A percentile compares a stretch with the other conserved stretches of the same genome.
Evolutionary conservation across 2,329 filamentous ascomycete species (phyloP).

Genomic region (Dryadomyces sulphureus): DNA sequence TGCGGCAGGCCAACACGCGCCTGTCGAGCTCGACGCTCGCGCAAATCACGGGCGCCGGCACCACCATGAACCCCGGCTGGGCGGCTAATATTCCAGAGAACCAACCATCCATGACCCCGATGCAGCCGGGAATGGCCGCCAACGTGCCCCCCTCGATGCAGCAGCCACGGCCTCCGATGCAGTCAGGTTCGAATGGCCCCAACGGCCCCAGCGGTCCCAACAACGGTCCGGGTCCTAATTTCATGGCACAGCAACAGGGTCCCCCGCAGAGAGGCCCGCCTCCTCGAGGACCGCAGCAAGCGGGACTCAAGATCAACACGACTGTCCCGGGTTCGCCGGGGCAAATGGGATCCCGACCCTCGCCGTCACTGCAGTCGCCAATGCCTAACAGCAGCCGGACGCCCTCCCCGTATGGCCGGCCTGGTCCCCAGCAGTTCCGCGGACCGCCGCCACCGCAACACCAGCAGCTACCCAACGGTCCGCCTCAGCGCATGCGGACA

Average conservation of each 20-base stretch:
- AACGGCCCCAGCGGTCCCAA: not conserved
- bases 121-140: not conserved
- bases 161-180: slow-evolving; percentile 29
- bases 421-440: slow-evolving; percentile 4
- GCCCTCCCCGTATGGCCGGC: slow-evolving; percentile 2
- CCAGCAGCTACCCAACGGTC: not conserved
- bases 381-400: not conserved
- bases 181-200: not conserved
- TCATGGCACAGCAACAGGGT: not conserved
- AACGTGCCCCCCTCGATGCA: slow-evolving; percentile 23
- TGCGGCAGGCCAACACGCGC: slow-evolving; percentile 67
- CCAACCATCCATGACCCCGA: too few species aligned
- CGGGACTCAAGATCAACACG: not conserved
- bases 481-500: not conserved
- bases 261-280: not conserved
- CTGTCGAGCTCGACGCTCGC: slow-evolving; percentile 70
- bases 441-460: not conserved
- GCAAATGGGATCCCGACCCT: not conserved
- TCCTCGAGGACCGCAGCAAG: slow-evolving; percentile 3
- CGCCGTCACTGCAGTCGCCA: not conserved
- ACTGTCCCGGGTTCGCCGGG: not conserved
- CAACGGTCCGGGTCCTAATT: slow-evolving; percentile 5
- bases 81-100: not conserved
- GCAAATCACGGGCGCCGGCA: slow-evolving; percentile 60
- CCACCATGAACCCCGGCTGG: slow-evolving; percentile 17